Conservation (phyloP, 2,329 filamentous ascomycete species). For the Nannizziopsis barbatae region DNA sequence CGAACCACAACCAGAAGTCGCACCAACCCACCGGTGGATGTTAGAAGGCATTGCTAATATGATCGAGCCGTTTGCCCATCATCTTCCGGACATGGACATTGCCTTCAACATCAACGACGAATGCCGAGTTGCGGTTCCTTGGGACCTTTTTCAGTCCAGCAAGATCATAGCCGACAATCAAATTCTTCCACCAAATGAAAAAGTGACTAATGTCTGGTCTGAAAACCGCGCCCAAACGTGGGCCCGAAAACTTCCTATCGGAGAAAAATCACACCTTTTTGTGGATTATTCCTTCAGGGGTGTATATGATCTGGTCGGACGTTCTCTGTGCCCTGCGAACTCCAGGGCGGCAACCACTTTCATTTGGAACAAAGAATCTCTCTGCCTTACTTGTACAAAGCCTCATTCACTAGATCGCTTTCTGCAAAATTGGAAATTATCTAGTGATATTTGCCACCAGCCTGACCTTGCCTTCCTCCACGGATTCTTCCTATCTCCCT, state of each 20-base stretch:
- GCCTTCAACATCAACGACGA: slow-evolving; percentile 54
- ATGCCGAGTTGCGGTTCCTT: slow-evolving; percentile 46
- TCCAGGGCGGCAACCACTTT: slow-evolving; percentile 50
- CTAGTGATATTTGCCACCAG: slow-evolving; percentile 61
- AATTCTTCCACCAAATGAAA: slow-evolving; percentile 16
- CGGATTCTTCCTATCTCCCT: slow-evolving; percentile 58
- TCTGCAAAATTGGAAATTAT: slow-evolving; percentile 52
- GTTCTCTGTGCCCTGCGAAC: slow-evolving; percentile 49
- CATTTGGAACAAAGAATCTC: slow-evolving; percentile 52
- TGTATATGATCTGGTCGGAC: slow-evolving; percentile 34
- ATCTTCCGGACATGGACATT: slow-evolving; percentile 53
- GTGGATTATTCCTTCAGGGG: slow-evolving; percentile 32
- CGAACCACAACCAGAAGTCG: slow-evolving; percentile 40
- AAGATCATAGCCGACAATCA: slow-evolving; percentile 18
- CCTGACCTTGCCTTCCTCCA: slow-evolving; percentile 64
- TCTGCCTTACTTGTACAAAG: slow-evolving; percentile 53
- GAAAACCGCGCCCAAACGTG: slow-evolving; percentile 28
- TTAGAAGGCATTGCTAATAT: slow-evolving; percentile 44
- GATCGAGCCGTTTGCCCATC: slow-evolving; percentile 43
- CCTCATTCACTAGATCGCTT: slow-evolving; percentile 59
- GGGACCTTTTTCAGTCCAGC: slow-evolving; percentile 32
- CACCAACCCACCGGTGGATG: slow-evolving; percentile 49
- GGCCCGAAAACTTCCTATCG: slow-evolving; percentile 25
- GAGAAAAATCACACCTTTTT: slow-evolving; percentile 29
- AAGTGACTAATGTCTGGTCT: slow-evolving; percentile 28